A percentile compares a stretch with the other conserved stretches of the same genome.
phyloP scores from a whole-genome alignment of 2,329 filamentous ascomycete species.

The Daldinia sp. region DNA sequence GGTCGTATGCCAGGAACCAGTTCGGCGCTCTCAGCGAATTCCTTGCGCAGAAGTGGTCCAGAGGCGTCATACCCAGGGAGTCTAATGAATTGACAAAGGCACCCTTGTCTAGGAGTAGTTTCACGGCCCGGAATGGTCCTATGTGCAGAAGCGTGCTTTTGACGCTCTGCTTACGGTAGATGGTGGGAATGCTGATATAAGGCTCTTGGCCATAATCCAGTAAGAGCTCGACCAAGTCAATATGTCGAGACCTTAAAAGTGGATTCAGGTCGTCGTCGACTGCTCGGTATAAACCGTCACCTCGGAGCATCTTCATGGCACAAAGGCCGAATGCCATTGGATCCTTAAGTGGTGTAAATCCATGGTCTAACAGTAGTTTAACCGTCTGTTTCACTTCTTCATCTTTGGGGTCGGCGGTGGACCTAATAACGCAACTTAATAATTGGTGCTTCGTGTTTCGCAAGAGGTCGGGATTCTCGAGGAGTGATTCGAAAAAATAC shows the following conservation, averaged over 20 bases:
- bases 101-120: constrained; percentile 13
- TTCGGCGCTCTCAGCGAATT: background rate
- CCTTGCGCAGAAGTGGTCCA: constrained; percentile 17
- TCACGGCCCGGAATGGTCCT: background rate
- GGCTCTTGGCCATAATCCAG: constrained; percentile 21
- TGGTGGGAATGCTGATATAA: constrained; percentile 7
- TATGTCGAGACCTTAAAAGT: background rate
- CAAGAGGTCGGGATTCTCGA: constrained; percentile 12
- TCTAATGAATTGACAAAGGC: constrained; percentile 11
- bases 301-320: constrained; percentile 1
- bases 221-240: constrained; percentile 2
- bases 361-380: constrained; percentile 14
- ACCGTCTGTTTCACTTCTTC: constrained; percentile 6
- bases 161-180: background rate
- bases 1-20: constrained; percentile 4
- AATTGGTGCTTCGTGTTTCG: constrained; percentile 6
- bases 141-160: background rate
- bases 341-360: constrained; percentile 13
- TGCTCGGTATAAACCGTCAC: background rate
- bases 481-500: constrained; percentile 24
- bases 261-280: constrained; percentile 2
- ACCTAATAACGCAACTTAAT: constrained; percentile 5
- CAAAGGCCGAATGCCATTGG: constrained; percentile 4
- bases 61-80: constrained; percentile 12
- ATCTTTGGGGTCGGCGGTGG: background rate